Percentiles rank a stretch among this genome's conserved stretches.
Conservation (phyloP, 352 stramenopile genomes). For the Globisporangium sylvaticum region DNA sequence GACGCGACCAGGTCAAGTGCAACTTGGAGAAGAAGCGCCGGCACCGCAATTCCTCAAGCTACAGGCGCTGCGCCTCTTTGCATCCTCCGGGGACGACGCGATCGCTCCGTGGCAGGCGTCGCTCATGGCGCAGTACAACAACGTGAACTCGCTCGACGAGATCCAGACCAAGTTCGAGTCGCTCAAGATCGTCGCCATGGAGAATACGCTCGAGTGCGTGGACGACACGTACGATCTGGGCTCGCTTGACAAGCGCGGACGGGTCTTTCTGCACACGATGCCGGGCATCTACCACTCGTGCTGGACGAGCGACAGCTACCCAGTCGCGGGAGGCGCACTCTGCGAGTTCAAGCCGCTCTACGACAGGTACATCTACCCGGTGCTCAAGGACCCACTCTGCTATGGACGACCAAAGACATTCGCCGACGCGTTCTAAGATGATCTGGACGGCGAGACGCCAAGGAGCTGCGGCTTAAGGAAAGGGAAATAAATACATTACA, state of each 20-base stretch:
- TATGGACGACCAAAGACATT: background rate
- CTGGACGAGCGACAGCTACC: conserved; percentile 25
- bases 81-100: conserved; percentile 28
- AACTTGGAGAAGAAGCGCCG: conserved; percentile 19
- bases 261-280: conserved; percentile 19
- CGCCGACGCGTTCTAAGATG: background rate
- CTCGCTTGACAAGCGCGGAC: conserved; percentile 27
- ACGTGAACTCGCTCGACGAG: conserved; percentile 22
- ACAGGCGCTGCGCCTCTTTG: conserved; percentile 40
- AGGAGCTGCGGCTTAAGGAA: no score
- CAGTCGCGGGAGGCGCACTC: background rate
- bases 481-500: conserved; percentile 4
- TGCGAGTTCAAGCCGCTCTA: conserved; percentile 19
- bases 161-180: conserved; percentile 26
- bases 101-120: conserved; percentile 34
- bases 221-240: conserved; percentile 32
- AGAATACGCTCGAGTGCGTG: conserved; percentile 31
- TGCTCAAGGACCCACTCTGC: conserved; percentile 5
- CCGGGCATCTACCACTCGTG: conserved; percentile 25
- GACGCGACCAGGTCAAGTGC: conserved; percentile 16
- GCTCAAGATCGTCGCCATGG: conserved; percentile 29
- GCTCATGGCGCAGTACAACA: conserved; percentile 34
- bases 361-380: conserved; percentile 24
- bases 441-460: no score
- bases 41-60: conserved; percentile 31